These are phyloP conservation scores for Ophiostoma himal-ulmi DNA, from an alignment of 2,329 filamentous ascomycete genomes.

Conservation along the genomic window DNA sequence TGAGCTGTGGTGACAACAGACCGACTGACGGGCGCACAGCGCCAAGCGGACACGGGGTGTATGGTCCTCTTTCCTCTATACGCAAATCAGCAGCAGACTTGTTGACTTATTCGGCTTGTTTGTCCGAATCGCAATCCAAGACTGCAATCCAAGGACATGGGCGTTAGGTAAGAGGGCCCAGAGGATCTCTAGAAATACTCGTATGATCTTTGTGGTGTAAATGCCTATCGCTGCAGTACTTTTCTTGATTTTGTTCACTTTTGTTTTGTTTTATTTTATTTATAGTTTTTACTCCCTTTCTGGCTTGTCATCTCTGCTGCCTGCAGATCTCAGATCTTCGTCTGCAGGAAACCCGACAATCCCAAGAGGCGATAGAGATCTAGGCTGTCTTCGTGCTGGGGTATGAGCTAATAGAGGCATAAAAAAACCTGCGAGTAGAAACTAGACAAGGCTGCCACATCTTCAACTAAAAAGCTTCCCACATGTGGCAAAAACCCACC, in stretches of 20 bases:
- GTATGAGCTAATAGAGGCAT: no score
- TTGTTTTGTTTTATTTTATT: no score
- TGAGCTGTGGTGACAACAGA: no score
- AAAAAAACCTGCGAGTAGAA: no score
- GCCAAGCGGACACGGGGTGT: neutral
- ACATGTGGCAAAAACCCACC: neutral
- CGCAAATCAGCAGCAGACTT: neutral
- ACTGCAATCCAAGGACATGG: neutral
- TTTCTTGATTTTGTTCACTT: neutral
- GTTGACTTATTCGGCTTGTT: neutral
- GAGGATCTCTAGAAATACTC: no score
- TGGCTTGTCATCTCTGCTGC: neutral
- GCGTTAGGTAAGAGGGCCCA: neutral
- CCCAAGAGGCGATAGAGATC: neutral
- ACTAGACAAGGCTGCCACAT: neutral
- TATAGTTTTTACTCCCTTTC: neutral
- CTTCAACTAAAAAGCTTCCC: neutral
- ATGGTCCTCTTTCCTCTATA: neutral
- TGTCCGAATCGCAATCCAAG: neutral
- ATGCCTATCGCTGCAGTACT: neutral
- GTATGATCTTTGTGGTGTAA: neutral
- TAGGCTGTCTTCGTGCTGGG: neutral
- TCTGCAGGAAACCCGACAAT: neutral
- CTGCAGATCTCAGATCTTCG: neutral
- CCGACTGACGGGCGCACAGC: neutral